phyloP scores from a whole-genome alignment of 495 filamentous ascomycete species.

The Talaromyces ruber region DNA sequence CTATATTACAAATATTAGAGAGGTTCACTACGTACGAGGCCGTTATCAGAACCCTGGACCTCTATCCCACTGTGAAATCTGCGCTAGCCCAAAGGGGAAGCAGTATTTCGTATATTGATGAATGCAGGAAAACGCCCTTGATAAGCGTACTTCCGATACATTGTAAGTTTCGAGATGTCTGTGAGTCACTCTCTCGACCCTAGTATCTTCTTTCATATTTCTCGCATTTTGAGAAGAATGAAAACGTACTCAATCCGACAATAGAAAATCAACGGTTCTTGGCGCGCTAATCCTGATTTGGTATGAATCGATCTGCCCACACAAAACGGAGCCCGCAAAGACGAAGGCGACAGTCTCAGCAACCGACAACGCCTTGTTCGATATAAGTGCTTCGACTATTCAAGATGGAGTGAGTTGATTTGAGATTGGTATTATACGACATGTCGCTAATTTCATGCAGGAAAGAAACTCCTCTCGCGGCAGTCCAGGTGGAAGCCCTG shows the following conservation, averaged over 20 bases:
- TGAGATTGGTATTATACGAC: neutral
- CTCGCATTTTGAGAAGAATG: no score
- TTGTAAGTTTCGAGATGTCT: neutral
- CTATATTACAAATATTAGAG: neutral
- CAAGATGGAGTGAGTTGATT: conserved; percentile 36
- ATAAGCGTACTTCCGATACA: neutral
- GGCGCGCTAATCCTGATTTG: conserved; percentile 18
- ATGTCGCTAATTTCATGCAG: conserved; percentile 13
- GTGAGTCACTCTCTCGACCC: neutral
- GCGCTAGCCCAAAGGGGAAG: neutral
- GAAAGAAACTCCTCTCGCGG: conserved; percentile 59
- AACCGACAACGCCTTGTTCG: conserved; percentile 1
- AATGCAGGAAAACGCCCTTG: neutral
- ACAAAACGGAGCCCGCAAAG: conserved; percentile 25
- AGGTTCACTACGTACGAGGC: neutral
- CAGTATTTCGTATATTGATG: neutral
- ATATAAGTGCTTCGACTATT: conserved; percentile 11
- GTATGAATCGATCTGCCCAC: conserved; percentile 30
- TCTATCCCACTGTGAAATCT: neutral
- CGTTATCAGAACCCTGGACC: neutral
- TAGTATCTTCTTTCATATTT: neutral
- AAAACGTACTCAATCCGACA: neutral
- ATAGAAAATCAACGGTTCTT: conserved; percentile 8
- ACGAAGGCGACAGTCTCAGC: conserved; percentile 2
- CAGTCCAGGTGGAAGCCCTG: conserved; percentile 80